Base-by-base conservation (phyloP, 2,329 filamentous ascomycete species). In the Sclerotinia subarctica region DNA sequence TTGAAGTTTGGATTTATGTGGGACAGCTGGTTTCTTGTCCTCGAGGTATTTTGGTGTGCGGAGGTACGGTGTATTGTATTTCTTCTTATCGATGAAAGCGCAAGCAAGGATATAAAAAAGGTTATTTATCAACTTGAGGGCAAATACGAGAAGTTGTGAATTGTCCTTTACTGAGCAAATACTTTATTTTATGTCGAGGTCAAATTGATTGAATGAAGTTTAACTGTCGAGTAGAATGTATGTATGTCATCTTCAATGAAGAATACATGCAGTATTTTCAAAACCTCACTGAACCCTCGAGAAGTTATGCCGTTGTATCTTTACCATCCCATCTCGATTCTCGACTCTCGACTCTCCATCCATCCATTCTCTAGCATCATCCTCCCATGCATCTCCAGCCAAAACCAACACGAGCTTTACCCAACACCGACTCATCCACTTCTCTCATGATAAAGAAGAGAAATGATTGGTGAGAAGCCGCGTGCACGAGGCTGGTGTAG, bases 81-180 rank as follows among this genome's bases (percentile, higher is more conserved):
- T 24, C 32, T 38, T 24, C 32, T 57, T 57, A 57, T 57, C 53
- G 53, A 38, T 54, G 29, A n/a, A 35, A 35, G 19, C 32, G 19
- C 32, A 57, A 15, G 53, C 53, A 57, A 24, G 53, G 53, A 38
- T 57, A 24, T 32, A 15, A 6, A 11, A 57, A 57, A 38, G 32
- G 11, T 57, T 57, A 38, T 57, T 38, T n/a, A 17, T 57, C 32
- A 32, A 24, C 38, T 8, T 3, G 53, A 38, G 53, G 53, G 21
- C 21, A 21, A 56, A 56, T 56, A 56, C 53, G 53, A 56, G 32
- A 38, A 57, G 32, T 56, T 56, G 13, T 56, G 21, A 38, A 56
- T 56, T n/a, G 17, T 8, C 19, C 4, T n/a, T 35, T 54, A 2
- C 15, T 54, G 11, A 1, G 0, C 0, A 42, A 15, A 42, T 42